Base-by-base conservation (phyloP, 345 rosid species). In the Combretum micranthum region DNA sequence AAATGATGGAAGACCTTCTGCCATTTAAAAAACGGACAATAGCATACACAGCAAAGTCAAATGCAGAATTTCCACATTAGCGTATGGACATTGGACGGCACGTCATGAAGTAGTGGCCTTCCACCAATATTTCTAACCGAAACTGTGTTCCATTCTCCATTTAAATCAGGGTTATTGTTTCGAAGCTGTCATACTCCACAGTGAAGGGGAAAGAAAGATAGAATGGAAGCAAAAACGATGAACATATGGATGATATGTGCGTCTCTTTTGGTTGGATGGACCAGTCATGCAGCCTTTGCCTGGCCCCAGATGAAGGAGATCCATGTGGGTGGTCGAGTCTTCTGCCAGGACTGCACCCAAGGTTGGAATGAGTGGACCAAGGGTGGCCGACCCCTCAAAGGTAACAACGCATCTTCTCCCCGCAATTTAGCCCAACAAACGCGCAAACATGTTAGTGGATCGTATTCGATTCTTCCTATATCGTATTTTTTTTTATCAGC, bases 261-360 rank as follows among this genome's bases (percentile, higher is more conserved):
- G 39, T 32, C 10, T 32, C 39, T 32, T 32, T 32, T 32, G 39
- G 9, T 32, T 32, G 39, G 39, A 7, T 32, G 39, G 10, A 70
- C 60, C 14, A 39, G 14, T 46, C 3, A 20, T 53, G n/a, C 32
- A 12, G 63, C 43, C 20, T 26, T 53, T 17, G 44, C 51, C 14
- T 52, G 12, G 25, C 19, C 55, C 16, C 39, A 7, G 39, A 32
- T 32, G 39, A 74, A 65, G 47, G 65, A 75, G 66, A 71, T 85
- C 42, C 85, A 87, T 50, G 80, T 87, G 15, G 62, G 73, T 17
- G 97, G 97, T 0, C 76, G 79, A 66, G 85, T 87, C 1, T 26
- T 80, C 69, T 90, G 93, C 69, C 97, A 87, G 59, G 96, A 87
- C 64, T 90, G 97, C 76, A 57, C 78, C 69, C 76, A 81, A 53